Conservation (phyloP, 208 protist species). For the Trichomonas gallinae region DNA sequence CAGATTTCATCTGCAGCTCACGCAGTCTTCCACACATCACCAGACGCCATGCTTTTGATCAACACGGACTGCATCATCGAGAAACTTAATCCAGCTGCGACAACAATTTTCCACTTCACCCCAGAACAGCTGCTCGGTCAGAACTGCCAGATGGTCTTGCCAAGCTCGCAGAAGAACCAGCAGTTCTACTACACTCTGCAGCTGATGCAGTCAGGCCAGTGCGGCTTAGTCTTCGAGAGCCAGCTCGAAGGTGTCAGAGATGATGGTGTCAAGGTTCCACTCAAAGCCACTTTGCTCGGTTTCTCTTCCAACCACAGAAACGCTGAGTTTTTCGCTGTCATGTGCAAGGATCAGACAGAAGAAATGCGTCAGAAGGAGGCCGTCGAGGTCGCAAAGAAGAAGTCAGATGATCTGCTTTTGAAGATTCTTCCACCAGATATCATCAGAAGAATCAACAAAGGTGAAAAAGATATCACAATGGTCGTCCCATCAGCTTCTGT, state of each 20-base stretch:
- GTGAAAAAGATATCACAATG: not conserved
- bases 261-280: not conserved
- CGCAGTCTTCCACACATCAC: not conserved
- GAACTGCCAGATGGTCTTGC: not conserved
- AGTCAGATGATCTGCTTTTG: not conserved
- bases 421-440: constrained; percentile 6
- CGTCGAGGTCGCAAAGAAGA: constrained; percentile 5
- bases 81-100: not conserved
- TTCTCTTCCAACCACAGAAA: not conserved
- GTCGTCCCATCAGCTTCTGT: not conserved
- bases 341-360: not conserved
- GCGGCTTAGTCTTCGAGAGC: not conserved
- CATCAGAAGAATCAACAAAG: not conserved
- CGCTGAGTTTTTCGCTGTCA: not conserved
- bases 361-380: not conserved
- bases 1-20: not conserved
- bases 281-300: not conserved
- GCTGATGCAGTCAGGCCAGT: not conserved
- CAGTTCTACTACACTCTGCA: not conserved
- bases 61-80: not conserved
- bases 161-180: not conserved
- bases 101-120: not conserved
- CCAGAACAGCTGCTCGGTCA: constrained; percentile 11
- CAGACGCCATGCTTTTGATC: not conserved
- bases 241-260: not conserved